Evolutionary conservation across 768 basidiomycete species (phyloP).

Genomic region (Sutorius australiensis): DNA sequence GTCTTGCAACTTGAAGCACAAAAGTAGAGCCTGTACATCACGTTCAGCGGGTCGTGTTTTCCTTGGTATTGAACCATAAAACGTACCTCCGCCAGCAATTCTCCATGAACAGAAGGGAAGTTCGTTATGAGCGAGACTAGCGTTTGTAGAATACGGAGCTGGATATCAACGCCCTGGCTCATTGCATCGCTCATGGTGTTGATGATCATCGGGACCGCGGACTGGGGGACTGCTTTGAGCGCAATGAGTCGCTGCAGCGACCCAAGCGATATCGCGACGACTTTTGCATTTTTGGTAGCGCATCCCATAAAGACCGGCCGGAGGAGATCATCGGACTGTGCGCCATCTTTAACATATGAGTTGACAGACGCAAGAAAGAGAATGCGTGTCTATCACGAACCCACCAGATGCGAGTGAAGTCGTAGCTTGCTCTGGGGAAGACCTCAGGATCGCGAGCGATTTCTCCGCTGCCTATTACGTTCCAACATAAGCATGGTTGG

Average conservation of each 20-base stretch:
- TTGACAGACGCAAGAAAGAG: background rate
- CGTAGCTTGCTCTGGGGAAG: constrained; percentile 79
- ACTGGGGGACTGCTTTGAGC: constrained; percentile 79
- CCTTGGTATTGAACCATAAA: background rate
- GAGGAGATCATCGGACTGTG: constrained; percentile 77
- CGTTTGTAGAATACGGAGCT: constrained; percentile 89
- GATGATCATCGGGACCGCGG: constrained; percentile 74
- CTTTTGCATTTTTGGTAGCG: constrained; percentile 89
- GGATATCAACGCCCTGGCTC: constrained; percentile 95
- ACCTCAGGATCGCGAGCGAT: constrained; percentile 71
- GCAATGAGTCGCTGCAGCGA: constrained; percentile 88
- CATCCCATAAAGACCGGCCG: constrained; percentile 92
- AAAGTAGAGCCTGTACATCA: constrained; percentile 67
- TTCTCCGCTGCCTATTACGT: constrained; percentile 74
- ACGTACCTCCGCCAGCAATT: constrained; percentile 76
- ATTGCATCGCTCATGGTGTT: constrained; percentile 83
- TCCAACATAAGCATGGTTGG: constrained; percentile 5
- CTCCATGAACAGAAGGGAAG: constrained; percentile 77
- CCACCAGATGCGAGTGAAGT: constrained; percentile 69
- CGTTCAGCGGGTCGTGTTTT: background rate
- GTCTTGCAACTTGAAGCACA: constrained; percentile 95
- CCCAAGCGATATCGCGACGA: constrained; percentile 87
- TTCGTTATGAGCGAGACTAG: constrained; percentile 88
- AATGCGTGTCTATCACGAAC: constrained; percentile 23
- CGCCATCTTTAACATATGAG: constrained; percentile 50